Base-by-base conservation (phyloP, 2,329 filamentous ascomycete genomes). In the Colletotrichum sp. region DNA sequence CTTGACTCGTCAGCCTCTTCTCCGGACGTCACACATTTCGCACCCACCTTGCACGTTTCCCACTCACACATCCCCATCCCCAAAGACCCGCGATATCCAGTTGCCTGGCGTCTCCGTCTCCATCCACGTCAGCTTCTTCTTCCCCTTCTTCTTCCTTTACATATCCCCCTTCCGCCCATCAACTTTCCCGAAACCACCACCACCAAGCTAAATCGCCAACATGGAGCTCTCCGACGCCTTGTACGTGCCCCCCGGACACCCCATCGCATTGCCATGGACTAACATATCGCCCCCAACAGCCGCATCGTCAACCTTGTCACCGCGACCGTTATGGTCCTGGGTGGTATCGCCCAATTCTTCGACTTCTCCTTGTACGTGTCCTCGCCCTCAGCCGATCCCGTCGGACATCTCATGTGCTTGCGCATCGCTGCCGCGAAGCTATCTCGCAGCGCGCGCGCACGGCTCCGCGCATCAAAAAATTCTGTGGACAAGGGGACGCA, bases 211-310 rank as follows among this genome's bases (percentile, higher is more conserved):
- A 28, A 68, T 70, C 77, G 59, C 73, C 82, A 89, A 83, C 79
- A 98, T 98, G 95, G 96, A 98, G 87, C 95, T 96, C 89, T 96
- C 95, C 78, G 95, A 98, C 87, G 93, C 93, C 85, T 98, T 98
- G 95, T 98, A 90, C 88, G 94, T 90, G n/a, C 32, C 55, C 32
- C 15, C 30, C 18, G 30, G 55, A 21, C 48, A 18, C 5, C 32
- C 28, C 36, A 26, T 57, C 39, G 59, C 74, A 63, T 72, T 36
- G 30, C 55, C 71, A 26, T 15, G 21, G 24, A 55, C 75, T 77
- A 75, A 70, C 71, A 36, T 78, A 80, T 77, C 75, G 80, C 76
- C 24, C 43, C 15, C 59, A 60, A 69, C 84, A 99, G 97, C 88
- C 97, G 97, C 83, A 92, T 99, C 83, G 95, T 98, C 85, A 99